Evolutionary conservation across 2,329 filamentous ascomycete genomes (phyloP).

Genomic region (Phialocephala subalpina): DNA sequence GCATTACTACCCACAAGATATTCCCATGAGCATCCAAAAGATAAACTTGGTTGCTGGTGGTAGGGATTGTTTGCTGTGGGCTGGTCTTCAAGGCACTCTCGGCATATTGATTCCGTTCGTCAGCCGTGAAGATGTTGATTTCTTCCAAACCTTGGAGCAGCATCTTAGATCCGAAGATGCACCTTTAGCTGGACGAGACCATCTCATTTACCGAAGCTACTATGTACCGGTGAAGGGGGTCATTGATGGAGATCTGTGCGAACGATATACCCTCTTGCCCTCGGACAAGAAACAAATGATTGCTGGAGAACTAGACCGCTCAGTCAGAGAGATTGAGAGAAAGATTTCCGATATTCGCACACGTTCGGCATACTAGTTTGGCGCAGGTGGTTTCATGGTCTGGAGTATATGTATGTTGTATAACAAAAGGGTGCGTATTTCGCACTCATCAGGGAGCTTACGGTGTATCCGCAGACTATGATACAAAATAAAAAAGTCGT

Average conservation of each 20-base stretch:
- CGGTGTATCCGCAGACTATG: conserved; percentile 32
- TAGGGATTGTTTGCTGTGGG: conserved; percentile 91
- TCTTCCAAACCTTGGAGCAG: conserved; percentile 94
- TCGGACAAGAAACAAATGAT: conserved; percentile 96
- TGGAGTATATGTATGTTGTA: conserved; percentile 36
- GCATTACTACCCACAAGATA: conserved; percentile 91
- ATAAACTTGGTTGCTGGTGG: conserved; percentile 90
- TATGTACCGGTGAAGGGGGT: conserved; percentile 96
- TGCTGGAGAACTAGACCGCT: conserved; percentile 89
- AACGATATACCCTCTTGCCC: conserved; percentile 84
- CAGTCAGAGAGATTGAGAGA: conserved; percentile 91
- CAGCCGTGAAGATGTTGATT: conserved; percentile 92
- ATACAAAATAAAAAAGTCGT: conserved; percentile 23
- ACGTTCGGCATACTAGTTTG: conserved; percentile 57
- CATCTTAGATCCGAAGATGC: conserved; percentile 87
- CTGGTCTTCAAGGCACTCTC: conserved; percentile 91
- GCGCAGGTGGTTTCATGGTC: conserved; percentile 18
- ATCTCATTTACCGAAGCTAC: conserved; percentile 94
- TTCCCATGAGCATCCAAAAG: conserved; percentile 90
- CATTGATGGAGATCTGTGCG: conserved; percentile 96
- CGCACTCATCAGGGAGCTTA: conserved; percentile 31
- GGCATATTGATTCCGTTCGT: conserved; percentile 93
- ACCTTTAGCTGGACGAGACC: conserved; percentile 89
- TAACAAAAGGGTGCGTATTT: conserved; percentile 25
- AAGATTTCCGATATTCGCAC: conserved; percentile 81